phyloP scores from a whole-genome alignment of 768 basidiomycete genomes.

The Hygrophorus pudorinus region DNA sequence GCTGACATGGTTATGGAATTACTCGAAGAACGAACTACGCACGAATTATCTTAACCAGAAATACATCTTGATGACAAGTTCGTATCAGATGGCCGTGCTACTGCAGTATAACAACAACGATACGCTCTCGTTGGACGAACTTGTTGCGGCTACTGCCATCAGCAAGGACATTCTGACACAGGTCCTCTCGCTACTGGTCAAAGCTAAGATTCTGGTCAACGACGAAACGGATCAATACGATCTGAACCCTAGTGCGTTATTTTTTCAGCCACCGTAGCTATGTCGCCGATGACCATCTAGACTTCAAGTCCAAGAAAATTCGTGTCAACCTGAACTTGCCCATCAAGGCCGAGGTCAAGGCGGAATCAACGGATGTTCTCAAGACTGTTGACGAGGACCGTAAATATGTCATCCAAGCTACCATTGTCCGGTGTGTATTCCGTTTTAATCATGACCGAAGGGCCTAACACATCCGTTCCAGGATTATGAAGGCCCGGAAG shows the following conservation, averaged over 20 bases:
- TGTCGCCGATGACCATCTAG: conserved; percentile 24
- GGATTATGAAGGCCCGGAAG: conserved; percentile 94
- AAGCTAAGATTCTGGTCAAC: conserved; percentile 83
- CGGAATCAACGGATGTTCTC: conserved; percentile 80
- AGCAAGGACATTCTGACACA: conserved; percentile 72
- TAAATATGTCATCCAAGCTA: conserved; percentile 93
- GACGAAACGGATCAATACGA: conserved; percentile 88
- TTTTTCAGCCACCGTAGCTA: background rate
- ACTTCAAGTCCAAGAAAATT: conserved; percentile 90
- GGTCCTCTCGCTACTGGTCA: conserved; percentile 61
- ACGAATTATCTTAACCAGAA: conserved; percentile 91
- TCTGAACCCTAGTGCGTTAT: conserved; percentile 58
- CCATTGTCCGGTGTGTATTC: conserved; percentile 63
- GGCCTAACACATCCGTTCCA: conserved; percentile 16
- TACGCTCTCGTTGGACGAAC: conserved; percentile 72
- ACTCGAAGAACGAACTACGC: conserved; percentile 91
- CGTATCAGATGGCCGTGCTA: conserved; percentile 93
- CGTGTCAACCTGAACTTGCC: conserved; percentile 86
- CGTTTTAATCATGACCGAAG: conserved; percentile 1
- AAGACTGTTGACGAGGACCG: conserved; percentile 96
- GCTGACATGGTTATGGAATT: conserved; percentile 97
- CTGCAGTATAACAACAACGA: conserved; percentile 91
- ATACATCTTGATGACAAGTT: conserved; percentile 91
- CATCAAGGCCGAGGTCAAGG: conserved; percentile 91
- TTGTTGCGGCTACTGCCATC: conserved; percentile 71